Evolutionary conservation across 2,329 filamentous ascomycete species (phyloP).

Genomic region (Didymosphaeria variabile): DNA sequence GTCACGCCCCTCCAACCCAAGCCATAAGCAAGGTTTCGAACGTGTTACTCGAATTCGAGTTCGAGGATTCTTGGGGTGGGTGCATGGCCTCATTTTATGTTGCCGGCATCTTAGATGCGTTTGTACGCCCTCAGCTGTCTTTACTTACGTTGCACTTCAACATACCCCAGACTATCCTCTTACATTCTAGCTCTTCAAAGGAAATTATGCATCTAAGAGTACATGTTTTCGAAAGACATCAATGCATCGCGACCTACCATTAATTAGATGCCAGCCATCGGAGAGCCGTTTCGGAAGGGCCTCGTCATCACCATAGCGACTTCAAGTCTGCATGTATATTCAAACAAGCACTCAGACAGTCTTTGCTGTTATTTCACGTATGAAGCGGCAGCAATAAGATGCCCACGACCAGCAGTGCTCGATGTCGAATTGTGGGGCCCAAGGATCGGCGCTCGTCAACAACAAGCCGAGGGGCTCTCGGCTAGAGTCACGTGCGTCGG

Average conservation of each 20-base stretch:
- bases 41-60: neutral
- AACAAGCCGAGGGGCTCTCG: slow-evolving; percentile 12
- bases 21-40: neutral
- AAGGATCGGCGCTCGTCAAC: slow-evolving; percentile 1
- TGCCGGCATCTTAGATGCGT: neutral
- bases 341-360: neutral
- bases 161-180: neutral
- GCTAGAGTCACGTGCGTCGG: slow-evolving; percentile 10
- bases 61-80: neutral
- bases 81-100: neutral
- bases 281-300: neutral
- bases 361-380: neutral
- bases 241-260: neutral
- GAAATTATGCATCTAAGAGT: neutral
- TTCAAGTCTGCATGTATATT: neutral
- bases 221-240: neutral
- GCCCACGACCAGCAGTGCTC: neutral
- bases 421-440: slow-evolving; percentile 6
- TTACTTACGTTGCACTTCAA: neutral
- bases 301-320: neutral
- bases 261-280: neutral
- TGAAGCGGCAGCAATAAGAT: neutral
- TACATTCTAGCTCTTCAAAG: neutral
- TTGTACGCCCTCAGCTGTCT: neutral
- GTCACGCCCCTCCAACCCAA: neutral